These are phyloP conservation scores for Mycena sp. DNA, from an alignment of 1,284 basidiomycete species.

Conservation along the genomic window DNA sequence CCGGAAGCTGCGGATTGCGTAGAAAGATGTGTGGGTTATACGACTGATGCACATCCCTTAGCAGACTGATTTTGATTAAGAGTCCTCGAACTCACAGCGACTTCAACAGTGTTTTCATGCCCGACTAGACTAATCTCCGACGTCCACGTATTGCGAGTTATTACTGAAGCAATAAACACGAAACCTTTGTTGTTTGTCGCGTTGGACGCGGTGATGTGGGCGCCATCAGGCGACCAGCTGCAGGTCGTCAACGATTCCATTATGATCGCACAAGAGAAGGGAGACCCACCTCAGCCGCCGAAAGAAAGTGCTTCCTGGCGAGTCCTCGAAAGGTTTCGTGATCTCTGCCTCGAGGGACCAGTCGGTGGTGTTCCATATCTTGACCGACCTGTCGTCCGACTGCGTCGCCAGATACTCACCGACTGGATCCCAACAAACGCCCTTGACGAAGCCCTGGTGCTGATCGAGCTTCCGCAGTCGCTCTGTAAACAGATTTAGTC, in stretches of 20 bases:
- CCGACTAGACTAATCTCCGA: slow-evolving; percentile 95
- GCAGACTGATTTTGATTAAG: not conserved
- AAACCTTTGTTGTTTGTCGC: slow-evolving; percentile 96
- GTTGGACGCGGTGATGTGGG: slow-evolving; percentile 96
- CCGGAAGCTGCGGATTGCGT: slow-evolving; percentile 70
- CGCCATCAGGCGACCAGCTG: slow-evolving; percentile 99
- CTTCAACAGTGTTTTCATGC: slow-evolving; percentile 98
- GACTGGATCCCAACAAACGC: slow-evolving; percentile 98
- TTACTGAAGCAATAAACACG: slow-evolving; percentile 97
- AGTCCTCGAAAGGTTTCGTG: slow-evolving; percentile 91
- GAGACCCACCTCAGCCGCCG: slow-evolving; percentile 81
- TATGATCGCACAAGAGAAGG: not conserved
- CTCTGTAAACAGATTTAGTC: slow-evolving; percentile 54
- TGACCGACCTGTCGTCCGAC: slow-evolving; percentile 95
- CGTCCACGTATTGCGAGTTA: slow-evolving; percentile 87
- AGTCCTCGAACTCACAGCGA: slow-evolving; percentile 69
- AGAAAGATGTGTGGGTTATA: slow-evolving; percentile 96
- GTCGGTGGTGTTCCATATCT: slow-evolving; percentile 95
- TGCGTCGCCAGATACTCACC: slow-evolving; percentile 97
- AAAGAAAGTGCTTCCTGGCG: slow-evolving; percentile 96
- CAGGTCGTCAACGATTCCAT: slow-evolving; percentile 3
- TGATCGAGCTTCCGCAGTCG: slow-evolving; percentile 85
- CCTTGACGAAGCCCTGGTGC: slow-evolving; percentile 98
- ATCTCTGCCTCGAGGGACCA: slow-evolving; percentile 90
- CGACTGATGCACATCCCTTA: slow-evolving; percentile 53